Evolutionary conservation across 345 rosid genomes (phyloP).

Genomic region (Cardiospermum halicacabum): DNA sequence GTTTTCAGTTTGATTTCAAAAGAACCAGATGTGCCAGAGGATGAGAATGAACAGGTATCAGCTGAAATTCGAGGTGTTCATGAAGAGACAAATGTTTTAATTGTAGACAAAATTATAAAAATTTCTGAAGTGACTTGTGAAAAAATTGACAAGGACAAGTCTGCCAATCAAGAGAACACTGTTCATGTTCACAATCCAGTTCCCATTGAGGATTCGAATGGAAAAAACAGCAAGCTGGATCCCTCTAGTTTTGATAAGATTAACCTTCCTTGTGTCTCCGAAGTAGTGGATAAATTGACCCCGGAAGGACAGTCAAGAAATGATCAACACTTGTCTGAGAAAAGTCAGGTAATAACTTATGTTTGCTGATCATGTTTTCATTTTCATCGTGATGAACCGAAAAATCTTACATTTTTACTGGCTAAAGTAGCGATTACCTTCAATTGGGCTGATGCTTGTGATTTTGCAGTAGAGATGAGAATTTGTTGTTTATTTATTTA

Average conservation of each 20-base stretch:
- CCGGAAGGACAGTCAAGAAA: constrained; percentile 16
- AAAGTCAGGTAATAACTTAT: constrained; percentile 21
- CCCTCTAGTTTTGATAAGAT: constrained; percentile 4
- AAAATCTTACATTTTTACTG: too few relatives aligned
- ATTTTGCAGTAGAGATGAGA: not conserved
- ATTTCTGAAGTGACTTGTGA: constrained; percentile 41
- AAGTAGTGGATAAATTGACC: constrained; percentile 11
- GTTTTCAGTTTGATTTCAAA: constrained; percentile 31
- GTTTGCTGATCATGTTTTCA: not conserved
- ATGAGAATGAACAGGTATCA: constrained; percentile 35
- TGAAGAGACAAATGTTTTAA: constrained; percentile 28
- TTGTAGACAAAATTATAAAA: constrained; percentile 40
- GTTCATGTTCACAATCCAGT: constrained; percentile 27
- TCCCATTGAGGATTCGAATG: constrained; percentile 16
- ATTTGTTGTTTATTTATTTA: not conserved
- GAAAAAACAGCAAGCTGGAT: constrained; percentile 14
- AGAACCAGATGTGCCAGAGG: constrained; percentile 31
- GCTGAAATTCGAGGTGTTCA: constrained; percentile 23
- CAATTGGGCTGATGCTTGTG: too few relatives aligned
- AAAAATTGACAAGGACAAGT: constrained; percentile 27
- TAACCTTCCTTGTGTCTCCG: not conserved
- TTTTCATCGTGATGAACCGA: too few relatives aligned
- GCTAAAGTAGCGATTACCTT: too few relatives aligned
- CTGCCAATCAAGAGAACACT: constrained; percentile 27
- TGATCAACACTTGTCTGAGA: constrained; percentile 8